These are phyloP conservation scores for Lophiostoma macrostomum DNA, from an alignment of 495 filamentous ascomycete genomes.

Conservation along the genomic window DNA sequence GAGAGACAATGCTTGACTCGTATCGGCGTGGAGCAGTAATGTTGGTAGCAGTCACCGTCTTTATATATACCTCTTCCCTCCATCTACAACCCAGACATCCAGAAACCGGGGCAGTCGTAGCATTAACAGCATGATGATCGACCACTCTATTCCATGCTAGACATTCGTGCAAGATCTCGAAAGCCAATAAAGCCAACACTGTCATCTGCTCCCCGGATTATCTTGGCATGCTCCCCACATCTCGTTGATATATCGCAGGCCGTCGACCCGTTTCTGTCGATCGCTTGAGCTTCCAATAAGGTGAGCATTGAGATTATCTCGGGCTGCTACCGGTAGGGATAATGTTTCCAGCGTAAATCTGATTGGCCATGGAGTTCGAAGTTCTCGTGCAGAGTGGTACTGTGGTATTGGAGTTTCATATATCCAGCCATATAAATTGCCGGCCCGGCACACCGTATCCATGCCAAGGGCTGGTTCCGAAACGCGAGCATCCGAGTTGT, in stretches of 20 bases:
- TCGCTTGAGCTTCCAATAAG: conserved; percentile 20
- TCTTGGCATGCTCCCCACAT: conserved; percentile 25
- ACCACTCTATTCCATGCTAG: conserved; percentile 14
- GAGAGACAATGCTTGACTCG: neutral
- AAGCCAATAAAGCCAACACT: conserved; percentile 17
- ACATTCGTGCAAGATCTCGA: conserved; percentile 20
- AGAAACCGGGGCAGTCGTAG: too few species aligned
- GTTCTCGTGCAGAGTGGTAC: neutral
- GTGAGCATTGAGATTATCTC: conserved; percentile 1
- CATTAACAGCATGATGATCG: conserved; percentile 14
- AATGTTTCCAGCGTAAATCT: neutral
- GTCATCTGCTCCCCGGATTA: conserved; percentile 17
- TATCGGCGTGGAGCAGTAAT: neutral
- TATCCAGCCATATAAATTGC: conserved; percentile 30
- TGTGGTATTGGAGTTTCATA: conserved; percentile 15
- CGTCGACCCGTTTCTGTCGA: conserved; percentile 16
- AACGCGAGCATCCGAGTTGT: conserved; percentile 1
- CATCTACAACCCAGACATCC: conserved; percentile 7
- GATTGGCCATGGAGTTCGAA: conserved; percentile 17
- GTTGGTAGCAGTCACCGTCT: neutral
- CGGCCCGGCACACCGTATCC: conserved; percentile 15
- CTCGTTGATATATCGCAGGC: conserved; percentile 3
- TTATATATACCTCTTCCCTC: conserved; percentile 24
- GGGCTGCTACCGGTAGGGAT: neutral
- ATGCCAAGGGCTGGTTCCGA: conserved; percentile 1